A percentile compares a stretch with the other conserved stretches of the same genome.
Conservation (phyloP, 2,329 filamentous ascomycete species). For the Rhytidhysteron rufulum region DNA sequence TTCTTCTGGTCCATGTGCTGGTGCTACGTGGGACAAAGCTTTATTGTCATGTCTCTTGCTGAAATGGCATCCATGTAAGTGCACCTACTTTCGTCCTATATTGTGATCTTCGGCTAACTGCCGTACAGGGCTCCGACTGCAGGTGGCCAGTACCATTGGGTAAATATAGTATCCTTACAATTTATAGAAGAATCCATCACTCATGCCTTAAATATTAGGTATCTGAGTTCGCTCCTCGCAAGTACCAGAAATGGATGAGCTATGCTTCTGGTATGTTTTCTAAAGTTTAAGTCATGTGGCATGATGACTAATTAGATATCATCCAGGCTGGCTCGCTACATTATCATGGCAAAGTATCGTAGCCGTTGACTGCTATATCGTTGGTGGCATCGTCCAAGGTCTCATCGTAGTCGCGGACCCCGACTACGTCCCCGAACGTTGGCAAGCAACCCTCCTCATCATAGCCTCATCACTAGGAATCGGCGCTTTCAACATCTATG, state of each 20-base stretch:
- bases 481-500: conserved; percentile 40
- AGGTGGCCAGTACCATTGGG: background rate
- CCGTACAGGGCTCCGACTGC: background rate
- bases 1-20: background rate
- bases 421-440: conserved; percentile 39
- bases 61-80: background rate
- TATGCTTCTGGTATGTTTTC: background rate
- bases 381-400: conserved; percentile 46
- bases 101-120: background rate
- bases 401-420: conserved; percentile 40
- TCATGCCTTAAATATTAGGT: too few species aligned
- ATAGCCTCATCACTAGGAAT: conserved; percentile 44
- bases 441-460: conserved; percentile 49
- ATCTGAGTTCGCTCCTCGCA: background rate
- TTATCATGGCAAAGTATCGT: conserved; percentile 50
- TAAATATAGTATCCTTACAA: too few species aligned
- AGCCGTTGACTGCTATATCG: conserved; percentile 46
- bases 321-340: conserved; percentile 46
- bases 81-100: background rate
- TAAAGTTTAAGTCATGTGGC: too few species aligned
- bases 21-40: background rate
- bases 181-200: too few species aligned
- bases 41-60: background rate
- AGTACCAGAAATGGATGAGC: background rate
- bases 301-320: background rate